Percentiles rank a stretch among this genome's conserved stretches.
Conservation (phyloP, 441 rosid species). For the Omphalea diandra region DNA sequence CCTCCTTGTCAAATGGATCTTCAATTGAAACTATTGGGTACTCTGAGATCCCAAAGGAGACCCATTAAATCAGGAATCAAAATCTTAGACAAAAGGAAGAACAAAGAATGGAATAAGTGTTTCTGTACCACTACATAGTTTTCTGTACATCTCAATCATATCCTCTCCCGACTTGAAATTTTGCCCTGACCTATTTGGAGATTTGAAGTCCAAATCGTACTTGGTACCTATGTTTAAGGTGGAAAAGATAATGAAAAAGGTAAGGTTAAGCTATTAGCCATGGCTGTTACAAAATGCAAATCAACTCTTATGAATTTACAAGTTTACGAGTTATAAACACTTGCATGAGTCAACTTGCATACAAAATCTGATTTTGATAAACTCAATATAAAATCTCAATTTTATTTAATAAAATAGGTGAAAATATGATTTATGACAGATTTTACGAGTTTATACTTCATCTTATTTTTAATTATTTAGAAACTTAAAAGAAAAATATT, state of each 20-base stretch:
- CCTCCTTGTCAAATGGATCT: conserved; percentile 99
- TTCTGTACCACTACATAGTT: conserved; percentile 74
- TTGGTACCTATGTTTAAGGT: conserved; percentile 60
- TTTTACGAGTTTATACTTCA: too few species aligned
- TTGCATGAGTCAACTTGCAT: too few species aligned
- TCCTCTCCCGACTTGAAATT: conserved; percentile 95
- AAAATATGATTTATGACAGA: too few species aligned
- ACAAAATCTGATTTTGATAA: too few species aligned
- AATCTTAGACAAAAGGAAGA: conserved; percentile 14
- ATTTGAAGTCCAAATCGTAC: conserved; percentile 83
- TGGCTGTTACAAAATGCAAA: too few species aligned
- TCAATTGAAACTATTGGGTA: conserved; percentile 87
- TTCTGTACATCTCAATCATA: conserved; percentile 89
- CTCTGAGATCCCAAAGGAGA: conserved; percentile 36
- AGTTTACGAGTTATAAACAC: too few species aligned
- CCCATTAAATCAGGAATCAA: conserved; percentile 7
- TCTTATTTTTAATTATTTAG: too few species aligned
- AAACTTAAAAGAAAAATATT: too few species aligned
- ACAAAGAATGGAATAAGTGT: conserved; percentile 16
- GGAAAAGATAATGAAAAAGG: not conserved
- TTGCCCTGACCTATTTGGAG: conserved; percentile 70
- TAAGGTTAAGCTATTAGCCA: not conserved
- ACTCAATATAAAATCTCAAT: too few species aligned
- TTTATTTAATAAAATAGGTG: too few species aligned
- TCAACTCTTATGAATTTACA: too few species aligned